Evolutionary conservation across 805 yeast species (phyloP), one percentile per base, ranked within the genome.

Genomic region (Blastobotrys robertii): DNA sequence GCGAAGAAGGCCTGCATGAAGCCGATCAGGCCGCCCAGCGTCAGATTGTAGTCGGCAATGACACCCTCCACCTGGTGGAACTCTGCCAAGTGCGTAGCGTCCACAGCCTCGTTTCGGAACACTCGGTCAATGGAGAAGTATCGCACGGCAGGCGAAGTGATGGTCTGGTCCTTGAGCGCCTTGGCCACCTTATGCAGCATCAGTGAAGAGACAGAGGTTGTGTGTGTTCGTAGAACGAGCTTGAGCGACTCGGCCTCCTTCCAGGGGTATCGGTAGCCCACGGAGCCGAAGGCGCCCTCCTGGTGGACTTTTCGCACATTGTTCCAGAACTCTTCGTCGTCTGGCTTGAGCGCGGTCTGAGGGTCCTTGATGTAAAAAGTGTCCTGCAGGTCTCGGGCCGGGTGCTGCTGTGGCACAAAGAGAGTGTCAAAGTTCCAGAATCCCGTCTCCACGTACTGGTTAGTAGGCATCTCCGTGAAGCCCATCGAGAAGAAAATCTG

Each of bases 61-160:
- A 92, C 98, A 71, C 99, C 99, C 70, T 92, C 99, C 49, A 92
- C 94, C 70, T 92, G 99, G 68, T 92, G 97, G 74, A 92, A 92
- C 70, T 92, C 99, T 33, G 98, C 98, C 67, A 92, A 77, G 66
- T 92, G 99, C 12, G 99, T 92, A 42, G 97, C 97, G 64, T 92
- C 99, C 41, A 92, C 99, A 25, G 99, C 97, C 71, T 92, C 99
- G 64, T 92, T 92, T 72, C 99, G 85, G 84, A 92, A 92, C 47
- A 92, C 99, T 62, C 97, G 79, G 66, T 92, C 99, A 57, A 92
- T 94, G 39, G 95, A 84, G 72, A 92, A 92, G 61, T 86, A 74
- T 68, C 97, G 79, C 7, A 83, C 74, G 46, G 97, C 97, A 57
- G 77, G 79, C 48, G 95, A 95, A 64, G 86, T 81, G 22, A 13